Evolutionary conservation across 352 stramenopile species (phyloP), one percentile per base, ranked within the genome.

Genomic region (Globisporangium uncinulatum): DNA sequence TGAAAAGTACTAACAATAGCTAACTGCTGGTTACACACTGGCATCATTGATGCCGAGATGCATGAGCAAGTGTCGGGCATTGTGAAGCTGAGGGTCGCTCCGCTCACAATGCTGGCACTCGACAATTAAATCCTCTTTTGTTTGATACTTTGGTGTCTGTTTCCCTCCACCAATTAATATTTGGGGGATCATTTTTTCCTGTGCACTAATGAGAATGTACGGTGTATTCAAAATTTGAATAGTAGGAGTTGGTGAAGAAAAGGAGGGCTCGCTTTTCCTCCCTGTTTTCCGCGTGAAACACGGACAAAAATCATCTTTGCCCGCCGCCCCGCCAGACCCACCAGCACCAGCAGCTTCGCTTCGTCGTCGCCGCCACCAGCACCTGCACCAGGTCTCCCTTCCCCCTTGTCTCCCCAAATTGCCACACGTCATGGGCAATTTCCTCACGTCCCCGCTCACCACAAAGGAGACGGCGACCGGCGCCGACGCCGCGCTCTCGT

Each of bases 391-490:
- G 13, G 39, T 51, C 47, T 8, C 37, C 20, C 34, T 21, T 21
- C 32, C 36, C 31, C 21, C 20, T 29, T 29, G 24, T 29, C 24
- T 29, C 24, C 24, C 24, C 24, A 29, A 29, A 29, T 29, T 29
- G 24, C 24, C 24, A 29, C 24, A 4, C 63, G 21, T 39, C 62
- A 93, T 93, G 83, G 83, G 83, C 59, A 93, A 93, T 66, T 91
- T 91, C 67, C 66, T 93, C 44, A 71, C 77, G 55, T 74, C 76
- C 21, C 83, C 83, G 48, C 80, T 90, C 49, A 92, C 77, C 37
- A 76, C 87, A 19, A 95, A 95, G 67, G 74, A 90, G 21, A 89
- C 81, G 11, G 57, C 80, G 32, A 63, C 62, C 17, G 72, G 66
- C 32, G 34, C 65, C 10, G 75, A 80, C 49, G 88, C 87, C 65